phyloP scores from a whole-genome alignment of 1,284 basidiomycete genomes.

The Butyriboletus appendiculatus region DNA sequence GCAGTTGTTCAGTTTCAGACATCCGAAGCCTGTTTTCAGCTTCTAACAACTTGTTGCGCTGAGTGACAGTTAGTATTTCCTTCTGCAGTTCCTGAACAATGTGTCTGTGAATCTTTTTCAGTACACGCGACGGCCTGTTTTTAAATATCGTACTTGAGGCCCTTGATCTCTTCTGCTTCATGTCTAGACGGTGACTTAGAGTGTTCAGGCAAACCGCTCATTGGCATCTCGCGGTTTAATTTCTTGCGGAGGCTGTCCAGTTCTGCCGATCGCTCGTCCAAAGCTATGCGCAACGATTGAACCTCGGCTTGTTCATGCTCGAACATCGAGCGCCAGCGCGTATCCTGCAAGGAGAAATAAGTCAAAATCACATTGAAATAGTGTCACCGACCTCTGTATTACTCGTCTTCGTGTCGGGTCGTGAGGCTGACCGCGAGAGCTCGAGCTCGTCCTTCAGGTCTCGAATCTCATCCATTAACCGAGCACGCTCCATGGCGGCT shows the following conservation, averaged over 20 bases:
- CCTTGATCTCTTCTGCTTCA: constrained; percentile 66
- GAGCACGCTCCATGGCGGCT: constrained; percentile 45
- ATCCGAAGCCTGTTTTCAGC: constrained; percentile 74
- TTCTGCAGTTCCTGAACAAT: constrained; percentile 87
- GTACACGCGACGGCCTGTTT: not conserved
- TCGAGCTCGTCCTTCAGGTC: constrained; percentile 51
- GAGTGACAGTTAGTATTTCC: constrained; percentile 67
- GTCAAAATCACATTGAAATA: constrained; percentile 17
- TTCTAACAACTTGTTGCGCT: constrained; percentile 71
- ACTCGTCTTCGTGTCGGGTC: constrained; percentile 1
- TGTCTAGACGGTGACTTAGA: constrained; percentile 45
- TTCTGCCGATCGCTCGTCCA: constrained; percentile 52
- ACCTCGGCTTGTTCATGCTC: constrained; percentile 42
- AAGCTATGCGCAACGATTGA: constrained; percentile 35
- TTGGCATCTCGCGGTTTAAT: constrained; percentile 52
- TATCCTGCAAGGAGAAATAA: constrained; percentile 22
- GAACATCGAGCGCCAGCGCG: constrained; percentile 40
- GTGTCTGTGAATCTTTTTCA: constrained; percentile 50
- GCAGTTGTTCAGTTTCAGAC: constrained; percentile 77
- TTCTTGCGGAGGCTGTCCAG: constrained; percentile 59
- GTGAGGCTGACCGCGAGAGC: constrained; percentile 33
- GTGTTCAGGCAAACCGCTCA: constrained; percentile 42
- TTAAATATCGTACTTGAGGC: constrained; percentile 61
- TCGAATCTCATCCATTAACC: constrained; percentile 54
- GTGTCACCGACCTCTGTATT: constrained; percentile 16